phyloP scores from a whole-genome alignment of 1,284 basidiomycete genomes.

The Coniferiporia weirii region DNA sequence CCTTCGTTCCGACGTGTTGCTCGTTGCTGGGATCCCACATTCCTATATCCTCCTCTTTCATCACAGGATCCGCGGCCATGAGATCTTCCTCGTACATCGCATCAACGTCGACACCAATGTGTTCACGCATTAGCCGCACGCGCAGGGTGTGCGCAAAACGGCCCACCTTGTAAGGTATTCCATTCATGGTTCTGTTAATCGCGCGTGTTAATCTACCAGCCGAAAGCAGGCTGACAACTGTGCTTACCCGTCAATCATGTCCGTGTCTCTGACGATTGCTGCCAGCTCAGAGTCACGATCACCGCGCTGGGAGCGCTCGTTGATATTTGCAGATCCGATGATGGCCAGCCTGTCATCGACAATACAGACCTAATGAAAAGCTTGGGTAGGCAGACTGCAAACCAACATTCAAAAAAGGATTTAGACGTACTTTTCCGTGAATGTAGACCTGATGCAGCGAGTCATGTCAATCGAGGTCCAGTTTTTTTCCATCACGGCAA shows the following conservation, averaged over 20 bases:
- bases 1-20: slow-evolving; percentile 47
- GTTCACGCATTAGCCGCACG: slow-evolving; percentile 93
- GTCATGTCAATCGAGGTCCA: neutral
- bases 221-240: too few relatives aligned
- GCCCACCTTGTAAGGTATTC: slow-evolving; percentile 92
- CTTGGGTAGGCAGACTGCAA: neutral
- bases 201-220: too few relatives aligned
- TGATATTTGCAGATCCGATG: slow-evolving; percentile 99
- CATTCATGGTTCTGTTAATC: slow-evolving; percentile 78
- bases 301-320: slow-evolving; percentile 92
- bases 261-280: slow-evolving; percentile 90
- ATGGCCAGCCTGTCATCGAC: slow-evolving; percentile 97
- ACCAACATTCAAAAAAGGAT: neutral
- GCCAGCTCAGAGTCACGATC: slow-evolving; percentile 97
- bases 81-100: slow-evolving; percentile 76
- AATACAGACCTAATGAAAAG: slow-evolving; percentile 58
- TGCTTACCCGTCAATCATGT: slow-evolving; percentile 85
- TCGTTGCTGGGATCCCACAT: slow-evolving; percentile 80
- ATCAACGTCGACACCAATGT: slow-evolving; percentile 94
- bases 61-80: slow-evolving; percentile 51
- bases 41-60: slow-evolving; percentile 50
- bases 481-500: neutral
- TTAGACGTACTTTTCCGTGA: slow-evolving; percentile 60
- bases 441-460: slow-evolving; percentile 68
- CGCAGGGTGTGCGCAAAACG: slow-evolving; percentile 94